Conservation (phyloP, 305 asterid genomes). For the Ajuga reptans region DNA sequence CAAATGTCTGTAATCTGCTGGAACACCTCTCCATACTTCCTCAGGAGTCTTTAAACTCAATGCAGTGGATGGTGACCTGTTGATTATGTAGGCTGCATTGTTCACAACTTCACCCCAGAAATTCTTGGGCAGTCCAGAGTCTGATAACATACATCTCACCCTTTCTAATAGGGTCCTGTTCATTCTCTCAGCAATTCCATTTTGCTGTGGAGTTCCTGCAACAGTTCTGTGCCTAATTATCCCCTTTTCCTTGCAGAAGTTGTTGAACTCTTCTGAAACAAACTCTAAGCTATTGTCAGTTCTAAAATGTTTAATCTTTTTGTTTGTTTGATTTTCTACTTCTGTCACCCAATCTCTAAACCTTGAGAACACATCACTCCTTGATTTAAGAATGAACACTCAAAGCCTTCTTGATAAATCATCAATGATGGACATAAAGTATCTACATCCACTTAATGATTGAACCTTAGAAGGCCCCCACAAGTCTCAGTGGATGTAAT, state of each 20-base stretch:
- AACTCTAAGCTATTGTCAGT: background rate
- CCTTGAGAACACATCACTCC: background rate
- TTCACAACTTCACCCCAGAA: background rate
- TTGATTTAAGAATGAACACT: background rate
- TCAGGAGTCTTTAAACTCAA: background rate
- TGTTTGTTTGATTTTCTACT: background rate
- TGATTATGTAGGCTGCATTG: background rate
- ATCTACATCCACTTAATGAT: background rate
- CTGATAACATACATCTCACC: background rate
- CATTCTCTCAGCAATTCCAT: background rate
- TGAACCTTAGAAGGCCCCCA: background rate
- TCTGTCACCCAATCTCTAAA: background rate
- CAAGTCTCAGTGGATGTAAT: background rate
- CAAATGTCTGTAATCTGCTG: background rate
- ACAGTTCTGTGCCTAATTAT: background rate
- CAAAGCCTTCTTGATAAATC: background rate
- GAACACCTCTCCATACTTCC: background rate
- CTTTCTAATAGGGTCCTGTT: background rate
- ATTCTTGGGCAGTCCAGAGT: background rate
- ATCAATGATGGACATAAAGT: background rate
- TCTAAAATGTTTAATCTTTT: background rate
- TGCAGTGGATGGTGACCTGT: too few relatives aligned
- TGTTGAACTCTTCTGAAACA: background rate
- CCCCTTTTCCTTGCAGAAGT: background rate
- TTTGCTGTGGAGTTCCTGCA: background rate